phyloP scores from a whole-genome alignment of 371 early-diverging fungal genomes.

The Apophysomyces variabilis region DNA sequence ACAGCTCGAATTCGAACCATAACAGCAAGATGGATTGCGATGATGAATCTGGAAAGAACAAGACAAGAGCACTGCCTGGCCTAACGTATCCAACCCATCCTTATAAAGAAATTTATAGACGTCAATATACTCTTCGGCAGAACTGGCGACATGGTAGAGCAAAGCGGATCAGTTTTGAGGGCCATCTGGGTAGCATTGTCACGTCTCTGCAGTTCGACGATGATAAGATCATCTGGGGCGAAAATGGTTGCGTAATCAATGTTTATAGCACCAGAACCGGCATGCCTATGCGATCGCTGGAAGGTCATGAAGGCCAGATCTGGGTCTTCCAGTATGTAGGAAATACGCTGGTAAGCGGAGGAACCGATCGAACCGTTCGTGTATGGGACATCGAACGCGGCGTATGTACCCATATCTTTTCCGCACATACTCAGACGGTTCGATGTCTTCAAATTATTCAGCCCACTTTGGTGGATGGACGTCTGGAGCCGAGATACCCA shows the following conservation, averaged over 20 bases:
- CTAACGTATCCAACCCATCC: slow-evolving; percentile 39
- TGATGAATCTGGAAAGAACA: background rate
- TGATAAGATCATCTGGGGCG: slow-evolving; percentile 91
- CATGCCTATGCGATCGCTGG: slow-evolving; percentile 64
- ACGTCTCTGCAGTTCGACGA: slow-evolving; percentile 95
- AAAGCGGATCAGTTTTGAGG: slow-evolving; percentile 77
- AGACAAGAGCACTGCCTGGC: slow-evolving; percentile 23
- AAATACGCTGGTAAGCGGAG: slow-evolving; percentile 92
- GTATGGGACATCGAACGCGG: slow-evolving; percentile 97
- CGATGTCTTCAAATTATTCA: slow-evolving; percentile 91
- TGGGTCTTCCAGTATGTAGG: slow-evolving; percentile 95
- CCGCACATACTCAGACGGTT: slow-evolving; percentile 96
- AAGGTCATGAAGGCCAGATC: slow-evolving; percentile 97
- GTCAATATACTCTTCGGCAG: slow-evolving; percentile 76
- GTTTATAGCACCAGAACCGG: slow-evolving; percentile 90
- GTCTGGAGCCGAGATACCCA: slow-evolving; percentile 69
- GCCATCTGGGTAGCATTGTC: slow-evolving; percentile 83
- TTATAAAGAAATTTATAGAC: slow-evolving; percentile 81
- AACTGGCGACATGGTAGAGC: slow-evolving; percentile 84
- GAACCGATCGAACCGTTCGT: slow-evolving; percentile 95
- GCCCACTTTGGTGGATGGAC: slow-evolving; percentile 68
- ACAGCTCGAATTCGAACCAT: background rate
- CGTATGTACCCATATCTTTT: slow-evolving; percentile 83
- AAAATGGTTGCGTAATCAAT: slow-evolving; percentile 87
- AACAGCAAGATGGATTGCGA: background rate